Base-by-base conservation (phyloP, 1,139 yeast genomes). In the Nakaseomyces bracarensis region DNA sequence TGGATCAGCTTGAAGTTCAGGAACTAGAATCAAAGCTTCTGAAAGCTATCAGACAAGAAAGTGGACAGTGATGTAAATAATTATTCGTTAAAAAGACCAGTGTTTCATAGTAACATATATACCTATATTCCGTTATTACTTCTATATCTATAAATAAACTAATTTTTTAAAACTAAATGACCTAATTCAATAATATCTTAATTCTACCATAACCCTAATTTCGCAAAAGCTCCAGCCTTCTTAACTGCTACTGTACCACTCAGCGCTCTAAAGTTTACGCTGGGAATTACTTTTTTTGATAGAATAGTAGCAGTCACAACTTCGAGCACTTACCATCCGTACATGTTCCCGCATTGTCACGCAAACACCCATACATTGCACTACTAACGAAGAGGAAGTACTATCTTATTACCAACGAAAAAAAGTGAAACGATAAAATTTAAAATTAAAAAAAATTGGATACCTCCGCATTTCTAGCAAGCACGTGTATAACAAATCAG, bases 11-110 rank as follows among this genome's bases (percentile, higher is more conserved):
- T 25, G 51, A 55, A 35, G 59, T 75, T 38, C 64, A 58, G 4
- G 69, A 67, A 38, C 58, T 70, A 38, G 64, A 63, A 39, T 61
- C 64, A 2, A 71, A 69, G 28, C 63, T 77, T 43, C 45, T 53
- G 14, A 72, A 69, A 50, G 78, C 79, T 1, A 55, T 72, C 44
- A 60, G 57, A 34, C 81, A 76, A 53, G 81, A 75, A 55, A 54
- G 58, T 3, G 11, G 18, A 11, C 21, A n/a, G 37, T 18, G 7
- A 20, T 14, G 10, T 20, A 18, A 27, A 22, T 22, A 22, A 22
- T 6, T 22, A 22, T 22, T 7, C n/a, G 27, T 5, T 11, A 25
- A 25, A 25, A 27, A 20, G 23, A 19, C 31, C 10, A 10, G 10
- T 22, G 25, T 7, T 22, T 7, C 10, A 22, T 22, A 10, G 10